phyloP scores from a whole-genome alignment of 768 basidiomycete genomes.

The Leccinum rimulosum region DNA sequence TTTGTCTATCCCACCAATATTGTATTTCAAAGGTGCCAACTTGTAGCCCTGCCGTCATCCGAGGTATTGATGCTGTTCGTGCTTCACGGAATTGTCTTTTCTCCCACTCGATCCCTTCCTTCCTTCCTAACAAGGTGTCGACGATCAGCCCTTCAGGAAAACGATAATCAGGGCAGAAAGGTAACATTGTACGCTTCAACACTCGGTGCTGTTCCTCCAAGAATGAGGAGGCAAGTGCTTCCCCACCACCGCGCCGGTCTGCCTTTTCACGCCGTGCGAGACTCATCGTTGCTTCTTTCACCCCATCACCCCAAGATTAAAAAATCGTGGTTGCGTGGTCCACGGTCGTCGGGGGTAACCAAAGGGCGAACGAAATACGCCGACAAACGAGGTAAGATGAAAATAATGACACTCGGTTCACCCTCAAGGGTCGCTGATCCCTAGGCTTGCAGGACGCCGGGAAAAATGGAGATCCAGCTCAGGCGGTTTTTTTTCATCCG shows the following conservation, averaged over 20 bases:
- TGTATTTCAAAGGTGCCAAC: conserved; percentile 15
- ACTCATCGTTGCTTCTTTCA: conserved; percentile 9
- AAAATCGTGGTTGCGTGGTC: conserved; percentile 12
- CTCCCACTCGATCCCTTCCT: conserved; percentile 4
- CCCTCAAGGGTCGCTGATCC: conserved; percentile 2
- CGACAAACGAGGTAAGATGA: conserved; percentile 19
- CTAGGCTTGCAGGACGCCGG: not conserved
- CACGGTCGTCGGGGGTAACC: conserved; percentile 4
- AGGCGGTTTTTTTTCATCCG: not conserved
- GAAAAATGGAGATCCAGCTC: not conserved
- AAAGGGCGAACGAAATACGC: not conserved
- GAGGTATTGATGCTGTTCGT: not conserved
- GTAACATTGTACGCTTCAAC: not conserved
- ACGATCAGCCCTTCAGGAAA: conserved; percentile 10
- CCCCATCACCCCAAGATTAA: conserved; percentile 20
- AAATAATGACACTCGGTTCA: conserved; percentile 1
- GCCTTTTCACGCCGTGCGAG: conserved; percentile 9
- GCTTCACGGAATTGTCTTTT: conserved; percentile 22
- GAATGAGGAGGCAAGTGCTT: conserved; percentile 7
- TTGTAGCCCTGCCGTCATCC: conserved; percentile 14
- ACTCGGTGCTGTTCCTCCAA: not conserved
- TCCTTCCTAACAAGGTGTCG: conserved; percentile 20
- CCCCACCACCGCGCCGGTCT: conserved; percentile 11
- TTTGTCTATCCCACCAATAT: conserved; percentile 10
- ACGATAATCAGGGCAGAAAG: conserved; percentile 17